Conservation (phyloP, 495 filamentous ascomycete genomes). For the Symbiotaphrina buchneri region DNA sequence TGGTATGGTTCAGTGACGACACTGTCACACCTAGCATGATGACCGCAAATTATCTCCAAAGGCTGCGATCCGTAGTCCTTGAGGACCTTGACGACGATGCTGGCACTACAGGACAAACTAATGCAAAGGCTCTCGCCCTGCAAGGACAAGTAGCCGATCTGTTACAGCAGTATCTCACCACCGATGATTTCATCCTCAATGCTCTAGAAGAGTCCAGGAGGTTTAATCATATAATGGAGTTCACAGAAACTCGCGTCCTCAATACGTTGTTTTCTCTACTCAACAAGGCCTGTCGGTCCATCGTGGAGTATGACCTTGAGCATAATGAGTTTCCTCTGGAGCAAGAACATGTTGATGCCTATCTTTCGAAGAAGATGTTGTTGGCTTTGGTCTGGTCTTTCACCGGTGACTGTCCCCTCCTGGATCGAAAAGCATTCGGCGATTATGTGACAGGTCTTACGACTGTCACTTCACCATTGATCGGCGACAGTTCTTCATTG, state of each 20-base stretch:
- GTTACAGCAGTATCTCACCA: slow-evolving; percentile 49
- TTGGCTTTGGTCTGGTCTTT: slow-evolving; percentile 85
- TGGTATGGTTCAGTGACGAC: slow-evolving; percentile 99
- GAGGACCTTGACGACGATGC: slow-evolving; percentile 88
- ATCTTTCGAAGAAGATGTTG: slow-evolving; percentile 77
- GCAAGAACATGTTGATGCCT: slow-evolving; percentile 67
- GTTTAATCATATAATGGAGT: slow-evolving; percentile 96
- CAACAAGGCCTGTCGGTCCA: slow-evolving; percentile 75
- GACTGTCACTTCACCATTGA: slow-evolving; percentile 57
- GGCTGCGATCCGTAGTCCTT: slow-evolving; percentile 56
- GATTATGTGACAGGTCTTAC: slow-evolving; percentile 56
- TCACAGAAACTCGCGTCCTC: slow-evolving; percentile 69
- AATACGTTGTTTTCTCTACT: slow-evolving; percentile 87
- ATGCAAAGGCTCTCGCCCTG: slow-evolving; percentile 48
- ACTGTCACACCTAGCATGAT: slow-evolving; percentile 87
- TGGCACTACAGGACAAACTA: slow-evolving; percentile 55
- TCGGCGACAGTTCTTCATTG: slow-evolving; percentile 54
- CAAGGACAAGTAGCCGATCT: slow-evolving; percentile 59
- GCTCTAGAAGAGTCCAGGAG: slow-evolving; percentile 52
- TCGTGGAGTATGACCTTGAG: slow-evolving; percentile 87
- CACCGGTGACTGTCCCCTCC: slow-evolving; percentile 80
- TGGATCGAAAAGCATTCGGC: slow-evolving; percentile 73
- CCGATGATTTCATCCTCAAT: slow-evolving; percentile 52
- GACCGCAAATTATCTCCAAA: slow-evolving; percentile 72
- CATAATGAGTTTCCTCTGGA: slow-evolving; percentile 88